Percentiles rank a stretch among this genome's conserved stretches.
These are phyloP conservation scores for Paecilomyces sp. DNA, from an alignment of 2,329 filamentous ascomycete genomes.

Conservation along the genomic window DNA sequence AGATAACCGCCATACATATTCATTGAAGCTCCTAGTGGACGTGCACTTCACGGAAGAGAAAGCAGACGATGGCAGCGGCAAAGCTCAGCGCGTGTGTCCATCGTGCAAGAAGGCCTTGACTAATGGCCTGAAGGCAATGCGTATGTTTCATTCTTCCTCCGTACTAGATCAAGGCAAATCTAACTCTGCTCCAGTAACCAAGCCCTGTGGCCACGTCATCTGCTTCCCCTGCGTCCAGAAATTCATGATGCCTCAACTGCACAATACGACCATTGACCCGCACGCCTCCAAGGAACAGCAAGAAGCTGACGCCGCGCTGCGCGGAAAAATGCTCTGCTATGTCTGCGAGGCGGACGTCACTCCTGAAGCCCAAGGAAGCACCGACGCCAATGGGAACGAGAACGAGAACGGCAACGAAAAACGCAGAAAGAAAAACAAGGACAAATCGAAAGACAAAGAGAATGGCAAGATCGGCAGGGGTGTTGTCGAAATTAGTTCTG, in stretches of 20 bases:
- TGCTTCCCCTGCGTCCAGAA: constrained; percentile 78
- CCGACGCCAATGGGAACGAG: constrained; percentile 11
- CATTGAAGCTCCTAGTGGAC: constrained; percentile 68
- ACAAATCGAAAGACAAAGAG: constrained; percentile 39
- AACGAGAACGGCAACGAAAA: constrained; percentile 16
- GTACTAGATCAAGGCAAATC: background rate
- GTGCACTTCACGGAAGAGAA: constrained; percentile 72
- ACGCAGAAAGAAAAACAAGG: constrained; percentile 21
- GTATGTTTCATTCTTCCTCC: constrained; percentile 25
- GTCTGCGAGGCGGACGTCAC: constrained; percentile 80
- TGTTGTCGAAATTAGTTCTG: constrained; percentile 70
- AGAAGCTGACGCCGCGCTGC: constrained; percentile 26
- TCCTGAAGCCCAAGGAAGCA: constrained; percentile 21
- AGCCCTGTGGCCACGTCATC: constrained; percentile 85
- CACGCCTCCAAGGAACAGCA: constrained; percentile 51
- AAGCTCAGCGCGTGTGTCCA: constrained; percentile 57
- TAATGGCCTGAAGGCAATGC: constrained; percentile 73
- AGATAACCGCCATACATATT: constrained; percentile 63
- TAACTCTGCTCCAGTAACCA: constrained; percentile 50
- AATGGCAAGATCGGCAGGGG: constrained; percentile 58
- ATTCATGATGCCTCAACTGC: constrained; percentile 60
- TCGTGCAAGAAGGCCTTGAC: constrained; percentile 75
- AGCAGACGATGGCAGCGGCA: constrained; percentile 42
- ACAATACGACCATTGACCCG: constrained; percentile 44
- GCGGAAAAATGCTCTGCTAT: constrained; percentile 58